Evolutionary conservation across 116 monocot genomes (phyloP), one percentile per base, ranked within the genome.

Genomic region (Papilionanthe hybrid): DNA sequence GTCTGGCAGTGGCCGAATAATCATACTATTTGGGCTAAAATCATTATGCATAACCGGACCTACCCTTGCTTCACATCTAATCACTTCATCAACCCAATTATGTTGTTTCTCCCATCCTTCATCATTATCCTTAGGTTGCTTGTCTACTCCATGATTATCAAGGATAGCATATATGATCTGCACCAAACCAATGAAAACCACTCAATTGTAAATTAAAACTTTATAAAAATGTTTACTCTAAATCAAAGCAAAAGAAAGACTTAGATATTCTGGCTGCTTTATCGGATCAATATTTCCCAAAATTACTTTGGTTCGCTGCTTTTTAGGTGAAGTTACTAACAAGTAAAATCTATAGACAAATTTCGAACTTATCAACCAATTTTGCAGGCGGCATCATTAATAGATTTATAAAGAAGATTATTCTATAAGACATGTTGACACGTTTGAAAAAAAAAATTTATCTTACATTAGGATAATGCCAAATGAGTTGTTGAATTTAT

Each of bases 71-170:
- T 94, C 92, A 81, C 83, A 86, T 83, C 97, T 84, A 87, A 91
- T 90, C 73, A 93, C 91, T 86, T 94, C 94, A 88, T 90, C 85
- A 73, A 98, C 98, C 98, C 98, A 98, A 79, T 94, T 88, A 82
- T 91, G 94, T 63, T 87, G 83, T 23, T 90, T 68, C 11, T 75
- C 86, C 69, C 53, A 78, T 83, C 85, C 83, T 55, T 83, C 89
- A 80, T 77, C 83, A 81, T 32, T 79, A 29, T 69, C 90, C 69
- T 85, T 83, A 43, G 27, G 45, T 45, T 78, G 68, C 45, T 88
- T 89, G 77, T 81, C 81, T 49, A 49, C 30, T 43, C 80, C 82
- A 84, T 94, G 94, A 84, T 91, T 92, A 76, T 98, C 89, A 83
- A 98, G 82, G 69, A 80, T 87, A 41, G 88, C 86, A 81, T 83